A percentile compares a stretch with the other conserved stretches of the same genome.
Conservation (phyloP, 139 green algal species). For the Chlorella vulgaris region DNA sequence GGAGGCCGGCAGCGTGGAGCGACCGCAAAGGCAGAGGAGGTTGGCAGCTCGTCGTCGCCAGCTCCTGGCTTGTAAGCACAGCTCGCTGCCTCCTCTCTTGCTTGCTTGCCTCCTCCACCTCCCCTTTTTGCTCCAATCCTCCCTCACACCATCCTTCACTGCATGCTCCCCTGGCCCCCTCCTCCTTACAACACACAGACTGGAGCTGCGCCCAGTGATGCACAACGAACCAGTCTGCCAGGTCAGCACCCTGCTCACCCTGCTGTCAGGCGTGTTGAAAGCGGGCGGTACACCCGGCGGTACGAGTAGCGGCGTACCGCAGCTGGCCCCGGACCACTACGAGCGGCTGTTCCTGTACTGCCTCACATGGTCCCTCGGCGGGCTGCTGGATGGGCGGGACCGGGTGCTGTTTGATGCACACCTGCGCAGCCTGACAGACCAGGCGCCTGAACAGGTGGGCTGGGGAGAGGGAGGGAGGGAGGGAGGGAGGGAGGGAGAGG, state of each 20-base stretch:
- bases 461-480: neutral
- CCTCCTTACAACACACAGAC: conserved; percentile 38
- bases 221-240: conserved; percentile 85
- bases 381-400: conserved; percentile 80
- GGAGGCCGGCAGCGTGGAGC: no score
- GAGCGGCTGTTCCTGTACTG: conserved; percentile 92
- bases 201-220: conserved; percentile 83
- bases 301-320: neutral
- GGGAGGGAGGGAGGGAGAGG: neutral
- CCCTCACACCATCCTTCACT: neutral
- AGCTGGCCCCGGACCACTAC: conserved; percentile 53
- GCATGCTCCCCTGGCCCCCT: neutral
- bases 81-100: no score
- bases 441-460: conserved; percentile 58
- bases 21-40: no score
- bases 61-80: no score
- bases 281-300: conserved; percentile 18
- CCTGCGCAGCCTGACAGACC: conserved; percentile 55
- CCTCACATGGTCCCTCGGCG: conserved; percentile 84
- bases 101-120: no score
- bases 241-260: conserved; percentile 78
- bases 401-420: conserved; percentile 74
- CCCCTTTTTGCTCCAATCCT: neutral
- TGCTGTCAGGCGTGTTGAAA: conserved; percentile 79
- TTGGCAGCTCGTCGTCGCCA: no score